A percentile compares a stretch with the other conserved stretches of the same genome.
These are phyloP conservation scores for Lobosporangium transversale DNA, from an alignment of 192 early-diverging fungal genomes.

Conservation along the genomic window DNA sequence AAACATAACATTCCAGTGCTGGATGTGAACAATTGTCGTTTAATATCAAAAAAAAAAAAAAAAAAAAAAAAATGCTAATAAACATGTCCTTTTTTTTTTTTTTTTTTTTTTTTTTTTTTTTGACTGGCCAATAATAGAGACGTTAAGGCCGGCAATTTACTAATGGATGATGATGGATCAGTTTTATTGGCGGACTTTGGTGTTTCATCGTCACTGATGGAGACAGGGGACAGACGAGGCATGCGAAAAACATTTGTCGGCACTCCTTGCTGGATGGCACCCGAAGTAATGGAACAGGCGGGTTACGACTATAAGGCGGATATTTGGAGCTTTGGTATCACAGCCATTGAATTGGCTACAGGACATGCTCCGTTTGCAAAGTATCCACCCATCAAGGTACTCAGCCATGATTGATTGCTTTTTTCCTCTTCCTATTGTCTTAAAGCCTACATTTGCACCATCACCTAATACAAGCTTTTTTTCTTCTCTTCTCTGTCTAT, in stretches of 20 bases:
- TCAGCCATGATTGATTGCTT: no score
- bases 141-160: slow-evolving; percentile 76
- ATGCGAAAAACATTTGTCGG: slow-evolving; percentile 78
- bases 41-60: no score
- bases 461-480: no score
- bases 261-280: slow-evolving; percentile 77
- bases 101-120: background rate
- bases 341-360: slow-evolving; percentile 83
- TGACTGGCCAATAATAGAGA: slow-evolving; percentile 53
- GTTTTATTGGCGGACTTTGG: slow-evolving; percentile 77
- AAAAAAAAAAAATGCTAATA: no score
- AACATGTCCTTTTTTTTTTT: background rate
- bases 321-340: slow-evolving; percentile 94
- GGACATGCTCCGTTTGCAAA: slow-evolving; percentile 92
- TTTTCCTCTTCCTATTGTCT: no score
- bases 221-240: slow-evolving; percentile 68
- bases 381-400: slow-evolving; percentile 84
- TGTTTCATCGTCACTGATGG: slow-evolving; percentile 72
- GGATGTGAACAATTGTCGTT: no score
- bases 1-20: no score
- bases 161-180: slow-evolving; percentile 74
- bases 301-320: slow-evolving; percentile 92
- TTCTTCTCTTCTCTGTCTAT: no score
- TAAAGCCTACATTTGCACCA: no score
- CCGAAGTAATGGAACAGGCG: slow-evolving; percentile 91